Conservation (phyloP, 2,329 filamentous ascomycete genomes). For the Stachybotrys chartarum region DNA sequence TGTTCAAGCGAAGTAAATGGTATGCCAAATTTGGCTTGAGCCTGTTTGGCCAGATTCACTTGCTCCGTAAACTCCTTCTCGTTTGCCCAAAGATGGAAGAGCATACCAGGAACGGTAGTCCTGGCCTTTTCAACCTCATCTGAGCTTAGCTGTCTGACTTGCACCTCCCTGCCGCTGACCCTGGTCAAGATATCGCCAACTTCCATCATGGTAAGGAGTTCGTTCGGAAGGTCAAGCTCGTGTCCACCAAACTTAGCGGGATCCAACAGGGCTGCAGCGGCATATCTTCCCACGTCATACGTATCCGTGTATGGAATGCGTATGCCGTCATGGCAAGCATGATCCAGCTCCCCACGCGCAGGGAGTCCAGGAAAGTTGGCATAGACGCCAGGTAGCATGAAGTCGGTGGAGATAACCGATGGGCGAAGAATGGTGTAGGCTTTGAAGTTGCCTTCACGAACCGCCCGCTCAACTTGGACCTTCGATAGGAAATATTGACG, state of each 20-base stretch:
- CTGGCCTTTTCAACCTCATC: slow-evolving; percentile 5
- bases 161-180: slow-evolving; percentile 22
- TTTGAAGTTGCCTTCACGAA: slow-evolving; percentile 18
- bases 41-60: not conserved
- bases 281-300: slow-evolving; percentile 23
- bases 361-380: slow-evolving; percentile 21
- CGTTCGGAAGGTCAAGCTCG: slow-evolving; percentile 21
- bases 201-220: slow-evolving; percentile 21
- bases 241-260: slow-evolving; percentile 19
- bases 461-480: slow-evolving; percentile 23
- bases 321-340: slow-evolving; percentile 11
- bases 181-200: slow-evolving; percentile 16
- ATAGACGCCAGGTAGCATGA: slow-evolving; percentile 10
- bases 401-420: slow-evolving; percentile 19
- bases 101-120: not conserved
- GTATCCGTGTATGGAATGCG: slow-evolving; percentile 19
- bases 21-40: slow-evolving; percentile 5
- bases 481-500: slow-evolving; percentile 29
- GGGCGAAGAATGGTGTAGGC: slow-evolving; percentile 27
- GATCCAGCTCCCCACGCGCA: slow-evolving; percentile 17
- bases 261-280: slow-evolving; percentile 20
- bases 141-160: slow-evolving; percentile 6
- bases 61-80: slow-evolving; percentile 2
- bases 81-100: slow-evolving; percentile 8
- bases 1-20: slow-evolving; percentile 6